phyloP scores from a whole-genome alignment of 441 rosid species.

The Bocquillonia castaneifolia region DNA sequence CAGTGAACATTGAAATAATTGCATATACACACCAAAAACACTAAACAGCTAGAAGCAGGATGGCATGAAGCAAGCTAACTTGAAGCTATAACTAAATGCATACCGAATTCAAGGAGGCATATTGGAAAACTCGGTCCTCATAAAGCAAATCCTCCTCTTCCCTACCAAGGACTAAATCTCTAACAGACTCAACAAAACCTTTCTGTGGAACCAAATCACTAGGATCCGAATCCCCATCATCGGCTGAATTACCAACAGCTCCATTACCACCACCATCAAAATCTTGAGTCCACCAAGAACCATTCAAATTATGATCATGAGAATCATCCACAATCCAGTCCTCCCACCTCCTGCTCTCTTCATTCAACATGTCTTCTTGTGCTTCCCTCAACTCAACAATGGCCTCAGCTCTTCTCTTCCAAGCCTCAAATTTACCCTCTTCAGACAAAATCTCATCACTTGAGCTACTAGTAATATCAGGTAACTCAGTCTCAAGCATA shows the following conservation, averaged over 20 bases:
- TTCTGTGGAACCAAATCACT: constrained; percentile 43
- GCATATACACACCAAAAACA: background rate
- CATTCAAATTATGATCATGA: constrained; percentile 24
- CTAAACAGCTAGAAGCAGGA: background rate
- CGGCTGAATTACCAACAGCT: constrained; percentile 28
- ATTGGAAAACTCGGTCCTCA: constrained; percentile 80
- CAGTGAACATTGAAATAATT: background rate
- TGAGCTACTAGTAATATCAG: constrained; percentile 25
- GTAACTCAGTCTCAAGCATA: constrained; percentile 41
- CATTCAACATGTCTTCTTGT: constrained; percentile 62
- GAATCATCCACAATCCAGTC: constrained; percentile 76
- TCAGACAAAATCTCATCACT: constrained; percentile 48
- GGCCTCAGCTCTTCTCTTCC: constrained; percentile 94
- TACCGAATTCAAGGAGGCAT: constrained; percentile 79
- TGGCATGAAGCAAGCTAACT: background rate
- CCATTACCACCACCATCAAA: constrained; percentile 34
- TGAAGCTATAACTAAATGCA: background rate
- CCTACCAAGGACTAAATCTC: constrained; percentile 68
- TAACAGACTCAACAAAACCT: constrained; percentile 60
- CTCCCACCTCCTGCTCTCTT: constrained; percentile 85
- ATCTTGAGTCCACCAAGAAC: constrained; percentile 49
- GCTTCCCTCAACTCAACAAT: constrained; percentile 89
- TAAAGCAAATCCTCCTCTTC: constrained; percentile 78
- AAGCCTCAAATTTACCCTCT: constrained; percentile 69
- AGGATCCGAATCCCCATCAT: constrained; percentile 32